Conservation (phyloP, 2,329 filamentous ascomycete genomes). For the Pseudofabraea citricarpa region DNA sequence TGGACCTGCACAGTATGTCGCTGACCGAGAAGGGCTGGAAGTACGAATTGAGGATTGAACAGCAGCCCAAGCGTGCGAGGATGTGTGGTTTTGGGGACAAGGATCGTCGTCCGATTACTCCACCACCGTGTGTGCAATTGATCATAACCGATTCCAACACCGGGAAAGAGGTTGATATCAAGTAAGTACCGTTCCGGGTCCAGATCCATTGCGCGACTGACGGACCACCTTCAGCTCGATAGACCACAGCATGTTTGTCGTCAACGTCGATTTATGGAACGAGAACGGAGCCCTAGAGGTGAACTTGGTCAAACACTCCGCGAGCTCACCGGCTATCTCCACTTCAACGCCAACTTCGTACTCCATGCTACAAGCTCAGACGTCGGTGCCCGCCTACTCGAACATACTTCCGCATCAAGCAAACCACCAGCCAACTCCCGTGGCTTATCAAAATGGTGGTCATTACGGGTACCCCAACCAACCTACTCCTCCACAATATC, state of each 20-base stretch:
- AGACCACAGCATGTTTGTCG: slow-evolving; percentile 62
- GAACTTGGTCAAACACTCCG: slow-evolving; percentile 63
- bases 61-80: slow-evolving; percentile 87
- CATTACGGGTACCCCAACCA: background rate
- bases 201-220: slow-evolving; percentile 24
- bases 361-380: slow-evolving; percentile 47
- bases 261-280: slow-evolving; percentile 67
- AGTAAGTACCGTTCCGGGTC: slow-evolving; percentile 47
- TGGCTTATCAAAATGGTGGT: background rate
- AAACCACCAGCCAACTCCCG: slow-evolving; percentile 1
- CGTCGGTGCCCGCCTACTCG: slow-evolving; percentile 30
- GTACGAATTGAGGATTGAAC: slow-evolving; percentile 75
- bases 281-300: slow-evolving; percentile 56
- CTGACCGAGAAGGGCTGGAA: too few relatives aligned
- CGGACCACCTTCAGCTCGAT: slow-evolving; percentile 48
- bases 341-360: slow-evolving; percentile 77
- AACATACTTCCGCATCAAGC: slow-evolving; percentile 13
- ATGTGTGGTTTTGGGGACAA: slow-evolving; percentile 99
- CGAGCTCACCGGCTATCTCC: slow-evolving; percentile 70
- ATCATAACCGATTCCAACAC: slow-evolving; percentile 71
- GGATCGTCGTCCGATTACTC: slow-evolving; percentile 94
- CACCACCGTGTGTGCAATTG: slow-evolving; percentile 84
- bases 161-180: slow-evolving; percentile 77
- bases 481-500: slow-evolving; percentile 16
- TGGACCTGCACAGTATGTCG: too few relatives aligned